Percentiles rank a stretch among this genome's conserved stretches.
Conservation (phyloP, 768 basidiomycete species). For the Suillus placidus region DNA sequence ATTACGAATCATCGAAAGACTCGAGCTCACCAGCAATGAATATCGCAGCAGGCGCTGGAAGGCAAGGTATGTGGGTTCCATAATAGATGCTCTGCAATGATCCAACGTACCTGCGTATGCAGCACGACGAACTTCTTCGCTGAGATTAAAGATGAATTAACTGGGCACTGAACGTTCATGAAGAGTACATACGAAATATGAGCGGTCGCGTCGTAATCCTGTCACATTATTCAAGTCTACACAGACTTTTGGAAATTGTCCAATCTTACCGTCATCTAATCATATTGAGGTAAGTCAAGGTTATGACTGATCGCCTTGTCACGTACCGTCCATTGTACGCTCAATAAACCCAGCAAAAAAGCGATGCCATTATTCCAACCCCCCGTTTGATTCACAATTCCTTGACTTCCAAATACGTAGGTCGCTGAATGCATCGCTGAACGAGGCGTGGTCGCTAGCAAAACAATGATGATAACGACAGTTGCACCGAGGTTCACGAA, state of each 20-base stretch:
- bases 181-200: conserved; percentile 68
- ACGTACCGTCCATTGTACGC: conserved; percentile 86
- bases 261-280: conserved; percentile 57
- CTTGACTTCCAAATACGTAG: conserved; percentile 78
- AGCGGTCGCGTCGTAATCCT: conserved; percentile 82
- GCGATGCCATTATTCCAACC: conserved; percentile 80
- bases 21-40: conserved; percentile 51
- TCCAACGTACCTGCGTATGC: conserved; percentile 65
- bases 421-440: conserved; percentile 78
- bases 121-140: conserved; percentile 79
- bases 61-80: neutral
- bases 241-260: neutral
- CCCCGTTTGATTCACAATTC: conserved; percentile 79
- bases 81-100: conserved; percentile 25
- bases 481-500: conserved; percentile 88
- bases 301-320: neutral
- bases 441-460: conserved; percentile 73
- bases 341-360: conserved; percentile 82
- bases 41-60: conserved; percentile 56
- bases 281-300: neutral
- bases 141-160: conserved; percentile 26
- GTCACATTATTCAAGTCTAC: conserved; percentile 3
- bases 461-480: conserved; percentile 80
- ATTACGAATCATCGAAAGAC: neutral
- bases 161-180: neutral